A percentile compares a stretch with the other conserved stretches of the same genome.
These are phyloP conservation scores for Nakaseomyces delphensis DNA, from an alignment of 1,139 yeast species.

Conservation along the genomic window DNA sequence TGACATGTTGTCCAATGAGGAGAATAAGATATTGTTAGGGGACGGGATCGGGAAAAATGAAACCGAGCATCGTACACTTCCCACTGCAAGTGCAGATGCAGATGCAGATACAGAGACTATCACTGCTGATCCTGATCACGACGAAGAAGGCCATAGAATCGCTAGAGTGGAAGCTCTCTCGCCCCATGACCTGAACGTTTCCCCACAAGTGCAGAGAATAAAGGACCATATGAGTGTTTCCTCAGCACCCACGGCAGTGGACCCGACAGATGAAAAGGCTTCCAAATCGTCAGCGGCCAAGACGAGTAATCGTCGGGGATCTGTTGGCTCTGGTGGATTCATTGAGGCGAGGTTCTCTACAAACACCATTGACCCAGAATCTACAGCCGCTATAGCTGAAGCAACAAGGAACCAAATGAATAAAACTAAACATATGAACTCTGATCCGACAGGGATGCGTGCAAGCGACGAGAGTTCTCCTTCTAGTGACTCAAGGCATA, in stretches of 20 bases:
- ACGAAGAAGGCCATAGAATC: slow-evolving; percentile 1
- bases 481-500: background rate
- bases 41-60: background rate
- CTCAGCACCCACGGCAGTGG: background rate
- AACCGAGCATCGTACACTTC: too few relatives aligned
- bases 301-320: background rate
- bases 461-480: background rate
- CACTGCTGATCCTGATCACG: background rate
- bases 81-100: background rate
- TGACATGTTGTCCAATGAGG: slow-evolving; percentile 2
- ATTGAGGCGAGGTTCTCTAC: slow-evolving; percentile 4
- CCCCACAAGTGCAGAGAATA: background rate
- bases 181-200: background rate
- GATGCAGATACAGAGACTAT: background rate
- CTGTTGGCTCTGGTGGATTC: background rate
- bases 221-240: background rate
- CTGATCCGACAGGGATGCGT: background rate
- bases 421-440: background rate
- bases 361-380: background rate
- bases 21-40: background rate
- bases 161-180: slow-evolving; percentile 3
- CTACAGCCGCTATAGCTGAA: background rate
- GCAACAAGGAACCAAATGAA: background rate
- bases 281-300: background rate
- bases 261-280: background rate